Conservation (phyloP, 1,139 yeast genomes). For the Pichia sp. region DNA sequence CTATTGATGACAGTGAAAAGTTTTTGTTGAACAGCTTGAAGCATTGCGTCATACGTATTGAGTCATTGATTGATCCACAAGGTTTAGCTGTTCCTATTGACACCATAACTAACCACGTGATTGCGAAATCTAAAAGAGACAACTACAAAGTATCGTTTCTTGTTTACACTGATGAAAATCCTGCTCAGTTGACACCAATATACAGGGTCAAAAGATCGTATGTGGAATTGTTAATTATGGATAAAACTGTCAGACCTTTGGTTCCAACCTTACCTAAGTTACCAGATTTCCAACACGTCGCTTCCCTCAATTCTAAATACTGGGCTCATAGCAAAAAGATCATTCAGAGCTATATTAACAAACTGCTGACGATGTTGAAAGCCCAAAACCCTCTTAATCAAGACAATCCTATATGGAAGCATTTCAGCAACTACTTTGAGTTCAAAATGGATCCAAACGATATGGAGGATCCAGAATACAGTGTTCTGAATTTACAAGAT, state of each 20-base stretch:
- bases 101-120: background rate
- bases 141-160: constrained; percentile 29
- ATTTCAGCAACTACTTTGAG: constrained; percentile 28
- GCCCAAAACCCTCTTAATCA: constrained; percentile 13
- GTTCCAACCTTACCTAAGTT: constrained; percentile 44
- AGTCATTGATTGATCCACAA: constrained; percentile 46
- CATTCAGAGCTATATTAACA: constrained; percentile 29
- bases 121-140: constrained; percentile 29
- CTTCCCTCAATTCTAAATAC: constrained; percentile 27
- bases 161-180: constrained; percentile 29
- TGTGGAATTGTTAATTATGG: constrained; percentile 26
- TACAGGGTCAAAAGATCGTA: constrained; percentile 28
- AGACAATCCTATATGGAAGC: constrained; percentile 24
- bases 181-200: constrained; percentile 27
- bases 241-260: constrained; percentile 23
- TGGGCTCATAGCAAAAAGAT: constrained; percentile 32
- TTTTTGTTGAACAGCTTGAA: constrained; percentile 52
- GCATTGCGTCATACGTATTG: constrained; percentile 49
- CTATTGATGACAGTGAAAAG: constrained; percentile 21
- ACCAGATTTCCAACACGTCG: constrained; percentile 51
- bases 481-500: constrained; percentile 16
- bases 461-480: constrained; percentile 11
- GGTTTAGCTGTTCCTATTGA: constrained; percentile 13
- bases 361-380: constrained; percentile 20
- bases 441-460: constrained; percentile 21